Base-by-base conservation (phyloP, 2,329 filamentous ascomycete genomes). In the Coleophoma eucalyptorum region DNA sequence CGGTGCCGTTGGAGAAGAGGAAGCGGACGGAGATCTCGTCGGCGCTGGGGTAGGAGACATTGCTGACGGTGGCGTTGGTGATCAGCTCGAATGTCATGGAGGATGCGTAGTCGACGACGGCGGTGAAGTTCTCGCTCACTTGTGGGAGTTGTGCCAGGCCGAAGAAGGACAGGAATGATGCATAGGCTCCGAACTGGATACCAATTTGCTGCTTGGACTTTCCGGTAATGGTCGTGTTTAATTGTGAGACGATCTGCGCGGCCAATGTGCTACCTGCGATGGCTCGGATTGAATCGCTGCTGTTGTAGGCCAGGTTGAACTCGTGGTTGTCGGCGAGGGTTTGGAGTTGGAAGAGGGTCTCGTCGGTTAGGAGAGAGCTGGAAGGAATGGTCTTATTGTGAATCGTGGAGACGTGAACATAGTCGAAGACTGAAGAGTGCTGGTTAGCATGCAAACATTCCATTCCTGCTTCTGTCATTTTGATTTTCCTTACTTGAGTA, bases 61-160 rank as follows among this genome's bases (percentile, higher is more conserved):
- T 54, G 5, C 63, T 58, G 12, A 69, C 74, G 3, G 72, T 71
- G 78, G 78, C 69, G 57, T 75, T 75, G 49, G 80, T 81, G 49
- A 84, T 73, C 19, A 86, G 72, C 74, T 96, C 92, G 66, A 95
- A 92, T 5, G 77, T 77, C 80, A 96, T 90, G 56, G 83, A 83
- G 3, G 85, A 87, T 5, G 90, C 90, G 62, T 96, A 96, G 71
- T 91, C 86, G n/a, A 86, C 83, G 12, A 96, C 74, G 49, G 88
- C 88, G 52, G 73, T 83, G 73, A 96, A 96, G 66, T 88, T 72
- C 1, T 70, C 58, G 52, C 76, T 80, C 2, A 71, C 76, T 12
- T 69, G 63, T 5, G 72, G 70, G 50, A 85, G 73, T 53, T 75
- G 66, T 5, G 80, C 71, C 16, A 84, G 73, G 7, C 81, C 81